Base-by-base conservation (phyloP, 176 grass and related monocot species). In the Triticum turgidum region DNA sequence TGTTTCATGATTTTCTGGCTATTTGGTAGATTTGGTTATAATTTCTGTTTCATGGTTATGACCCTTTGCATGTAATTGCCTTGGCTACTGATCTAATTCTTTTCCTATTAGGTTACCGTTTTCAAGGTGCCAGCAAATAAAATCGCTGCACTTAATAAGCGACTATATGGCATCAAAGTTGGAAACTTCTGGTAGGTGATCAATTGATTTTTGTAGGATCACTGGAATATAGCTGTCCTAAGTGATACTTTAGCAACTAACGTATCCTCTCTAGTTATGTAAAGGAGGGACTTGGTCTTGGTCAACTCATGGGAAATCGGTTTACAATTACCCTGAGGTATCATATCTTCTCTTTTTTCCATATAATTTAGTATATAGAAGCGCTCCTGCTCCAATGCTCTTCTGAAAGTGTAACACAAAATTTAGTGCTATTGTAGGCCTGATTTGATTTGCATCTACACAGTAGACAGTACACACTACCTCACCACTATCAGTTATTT, bases 261-360 rank as follows among this genome's bases (percentile, higher is more conserved):
- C 81, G 78, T 59, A 73, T 81, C 8, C 49, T 61, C 85, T 82
- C 30, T 91, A 98, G 97, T 85, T 96, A 98, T 73, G 92, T 91
- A 79, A 94, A 92, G 85, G 94, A 98, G 76, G 97, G 94, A 73
- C 97, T 96, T 92, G 88, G 92, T 85, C 97, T 98, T 81, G 97
- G 97, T 78, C 92, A 96, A 67, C 88, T 98, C 66, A 83, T 89
- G 34, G 97, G 97, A 84, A 96, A 94, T 84, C 84, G 76, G 33
- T 98, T 98, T 91, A 98, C 92, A 88, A 89, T 98, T 86, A 98
- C 90, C 79, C 88, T 96, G 65, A 96, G 97, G 97, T 98, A 92
- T 35, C 65, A 34, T 68, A 77, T 65, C 5, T 82, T 76, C 11
- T 74, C 10, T 65, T 41, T 84, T 84, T 2, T 44, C 11, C 56